Evolutionary conservation across 1,139 yeast genomes (phyloP).

Genomic region (Keqinozyma sinolaborantium): DNA sequence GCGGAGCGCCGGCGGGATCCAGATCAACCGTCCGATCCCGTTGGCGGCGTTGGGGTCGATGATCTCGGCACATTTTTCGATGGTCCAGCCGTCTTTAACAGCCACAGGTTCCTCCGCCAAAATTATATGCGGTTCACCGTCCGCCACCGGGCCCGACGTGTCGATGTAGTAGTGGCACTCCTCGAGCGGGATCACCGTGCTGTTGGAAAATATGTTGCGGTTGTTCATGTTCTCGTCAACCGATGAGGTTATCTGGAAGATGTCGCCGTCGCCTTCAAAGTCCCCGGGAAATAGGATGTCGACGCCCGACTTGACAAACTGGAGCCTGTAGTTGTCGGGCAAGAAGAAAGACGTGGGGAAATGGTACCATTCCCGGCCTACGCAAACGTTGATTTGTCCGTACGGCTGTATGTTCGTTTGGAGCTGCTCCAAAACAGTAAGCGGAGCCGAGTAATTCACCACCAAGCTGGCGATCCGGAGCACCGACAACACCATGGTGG

Average conservation of each 20-base stretch:
- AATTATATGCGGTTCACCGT: constrained; percentile 10
- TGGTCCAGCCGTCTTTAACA: constrained; percentile 33
- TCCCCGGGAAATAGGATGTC: constrained; percentile 89
- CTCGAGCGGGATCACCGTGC: constrained; percentile 42
- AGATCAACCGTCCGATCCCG: constrained; percentile 46
- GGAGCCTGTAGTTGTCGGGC: constrained; percentile 54
- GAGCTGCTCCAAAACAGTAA: constrained; percentile 16
- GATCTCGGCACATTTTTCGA: constrained; percentile 38
- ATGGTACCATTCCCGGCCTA: constrained; percentile 94
- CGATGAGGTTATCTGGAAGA: constrained; percentile 27
- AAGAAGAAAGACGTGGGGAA: constrained; percentile 85
- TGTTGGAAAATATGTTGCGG: constrained; percentile 53
- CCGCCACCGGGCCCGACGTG: constrained; percentile 26
- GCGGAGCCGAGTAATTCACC: constrained; percentile 60
- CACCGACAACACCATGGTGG: constrained; percentile 22
- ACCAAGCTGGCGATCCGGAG: constrained; percentile 40
- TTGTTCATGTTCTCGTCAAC: constrained; percentile 72
- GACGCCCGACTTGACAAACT: constrained; percentile 74
- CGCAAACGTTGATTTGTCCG: constrained; percentile 53
- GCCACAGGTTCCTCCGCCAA: background rate
- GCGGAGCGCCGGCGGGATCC: constrained; percentile 35
- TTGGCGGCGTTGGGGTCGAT: constrained; percentile 45
- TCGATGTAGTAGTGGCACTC: constrained; percentile 63
- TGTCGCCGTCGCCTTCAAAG: constrained; percentile 47
- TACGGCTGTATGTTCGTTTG: constrained; percentile 6